Conservation (phyloP, 441 rosid genomes). For the Jatropha multifida region DNA sequence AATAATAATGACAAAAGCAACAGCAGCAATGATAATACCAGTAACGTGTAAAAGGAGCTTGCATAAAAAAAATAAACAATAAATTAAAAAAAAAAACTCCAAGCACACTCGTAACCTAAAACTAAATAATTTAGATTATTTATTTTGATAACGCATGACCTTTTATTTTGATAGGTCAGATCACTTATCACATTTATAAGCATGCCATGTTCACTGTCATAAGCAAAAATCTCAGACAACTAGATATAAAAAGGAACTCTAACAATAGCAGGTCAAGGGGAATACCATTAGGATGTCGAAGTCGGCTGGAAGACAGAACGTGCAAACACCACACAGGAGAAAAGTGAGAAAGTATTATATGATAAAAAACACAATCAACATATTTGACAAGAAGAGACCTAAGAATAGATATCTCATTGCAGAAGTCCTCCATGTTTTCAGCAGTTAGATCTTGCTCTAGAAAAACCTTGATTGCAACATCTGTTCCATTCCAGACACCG, state of each 20-base stretch:
- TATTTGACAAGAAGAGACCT: slow-evolving; percentile 51
- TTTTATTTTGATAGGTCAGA: background rate
- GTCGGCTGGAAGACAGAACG: slow-evolving; percentile 63
- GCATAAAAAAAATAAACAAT: too few species aligned
- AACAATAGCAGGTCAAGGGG: slow-evolving; percentile 28
- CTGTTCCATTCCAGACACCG: slow-evolving; percentile 98
- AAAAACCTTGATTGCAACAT: slow-evolving; percentile 96
- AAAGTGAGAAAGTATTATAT: slow-evolving; percentile 39
- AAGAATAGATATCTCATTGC: slow-evolving; percentile 96
- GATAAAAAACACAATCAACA: slow-evolving; percentile 26
- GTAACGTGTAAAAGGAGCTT: background rate
- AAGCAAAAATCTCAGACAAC: slow-evolving; percentile 14
- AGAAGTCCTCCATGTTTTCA: slow-evolving; percentile 99
- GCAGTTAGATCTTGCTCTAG: slow-evolving; percentile 97
- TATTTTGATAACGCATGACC: background rate
- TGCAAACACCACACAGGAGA: slow-evolving; percentile 29
- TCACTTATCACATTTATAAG: background rate
- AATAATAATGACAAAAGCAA: background rate
- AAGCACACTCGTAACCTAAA: background rate
- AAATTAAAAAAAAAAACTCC: background rate
- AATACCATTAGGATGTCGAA: slow-evolving; percentile 97
- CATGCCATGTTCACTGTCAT: background rate
- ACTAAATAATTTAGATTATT: background rate
- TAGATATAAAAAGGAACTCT: slow-evolving; percentile 7
- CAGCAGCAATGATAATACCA: background rate